Evolutionary conservation across 345 rosid genomes (phyloP).

Genomic region (Turnera subulata): DNA sequence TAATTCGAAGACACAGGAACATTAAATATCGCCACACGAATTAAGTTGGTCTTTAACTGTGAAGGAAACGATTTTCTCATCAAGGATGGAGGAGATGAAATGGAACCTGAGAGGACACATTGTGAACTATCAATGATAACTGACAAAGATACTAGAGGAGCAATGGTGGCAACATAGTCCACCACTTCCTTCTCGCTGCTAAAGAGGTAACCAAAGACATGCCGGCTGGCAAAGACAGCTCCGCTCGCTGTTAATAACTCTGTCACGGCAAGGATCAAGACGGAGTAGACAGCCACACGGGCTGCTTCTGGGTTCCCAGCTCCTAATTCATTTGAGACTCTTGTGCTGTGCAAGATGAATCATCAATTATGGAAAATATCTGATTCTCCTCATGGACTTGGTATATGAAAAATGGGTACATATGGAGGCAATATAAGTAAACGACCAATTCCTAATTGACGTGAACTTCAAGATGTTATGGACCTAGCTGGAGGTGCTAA

Average conservation of each 20-base stretch:
- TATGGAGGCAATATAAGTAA: neutral
- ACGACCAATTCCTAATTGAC: no score
- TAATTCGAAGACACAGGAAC: no score
- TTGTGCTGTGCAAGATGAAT: no score
- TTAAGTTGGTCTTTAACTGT: no score
- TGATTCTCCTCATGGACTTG: no score
- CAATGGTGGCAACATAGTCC: constrained; percentile 56
- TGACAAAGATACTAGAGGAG: constrained; percentile 63
- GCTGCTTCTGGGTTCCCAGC: constrained; percentile 62
- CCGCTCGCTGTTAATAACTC: constrained; percentile 39
- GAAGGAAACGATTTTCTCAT: no score
- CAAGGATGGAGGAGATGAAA: neutral
- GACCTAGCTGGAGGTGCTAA: no score
- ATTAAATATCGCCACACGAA: no score
- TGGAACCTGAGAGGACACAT: constrained; percentile 61
- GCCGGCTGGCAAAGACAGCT: constrained; percentile 37
- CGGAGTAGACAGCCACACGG: constrained; percentile 37
- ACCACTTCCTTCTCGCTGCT: constrained; percentile 73
- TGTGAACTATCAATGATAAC: constrained; percentile 60
- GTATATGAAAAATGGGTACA: no score
- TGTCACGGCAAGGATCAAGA: constrained; percentile 30
- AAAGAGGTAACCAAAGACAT: constrained; percentile 55
- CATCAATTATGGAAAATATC: no score
- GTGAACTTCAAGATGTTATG: no score
- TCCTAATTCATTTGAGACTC: constrained; percentile 88